Conservation (phyloP, 2,329 filamentous ascomycete species). For the Aschersonia sp. region DNA sequence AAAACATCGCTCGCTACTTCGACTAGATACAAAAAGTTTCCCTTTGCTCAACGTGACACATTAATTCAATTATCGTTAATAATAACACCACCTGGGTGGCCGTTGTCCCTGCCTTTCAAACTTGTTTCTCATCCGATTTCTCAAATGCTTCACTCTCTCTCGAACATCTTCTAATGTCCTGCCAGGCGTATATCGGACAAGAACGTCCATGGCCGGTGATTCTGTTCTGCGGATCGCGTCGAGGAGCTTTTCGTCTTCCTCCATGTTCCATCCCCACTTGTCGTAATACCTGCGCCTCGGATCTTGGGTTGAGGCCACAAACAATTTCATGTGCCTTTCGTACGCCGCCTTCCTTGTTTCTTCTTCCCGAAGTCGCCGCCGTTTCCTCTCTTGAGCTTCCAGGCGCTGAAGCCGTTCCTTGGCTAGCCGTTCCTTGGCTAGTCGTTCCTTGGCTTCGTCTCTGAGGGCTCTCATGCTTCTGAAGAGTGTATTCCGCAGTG, state of each 20-base stretch:
- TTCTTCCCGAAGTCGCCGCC: neutral
- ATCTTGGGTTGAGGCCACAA: conserved; percentile 5
- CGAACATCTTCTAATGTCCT: conserved; percentile 8
- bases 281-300: conserved; percentile 7
- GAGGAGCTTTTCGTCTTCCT: conserved; percentile 14
- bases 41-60: neutral
- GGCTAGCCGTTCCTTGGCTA: neutral
- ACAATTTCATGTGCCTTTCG: conserved; percentile 6
- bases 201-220: conserved; percentile 4
- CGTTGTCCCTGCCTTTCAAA: conserved; percentile 5
- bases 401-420: neutral
- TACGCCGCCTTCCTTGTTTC: neutral
- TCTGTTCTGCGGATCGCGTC: conserved; percentile 8
- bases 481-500: neutral
- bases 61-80: neutral
- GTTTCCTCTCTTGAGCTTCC: conserved; percentile 1
- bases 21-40: neutral
- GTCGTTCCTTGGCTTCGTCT: neutral
- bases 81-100: conserved; percentile 14
- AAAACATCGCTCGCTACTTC: neutral
- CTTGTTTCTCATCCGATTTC: conserved; percentile 7
- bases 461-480: neutral
- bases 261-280: conserved; percentile 11
- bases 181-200: conserved; percentile 6
- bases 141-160: conserved; percentile 9